Evolutionary conservation across 768 basidiomycete species (phyloP).

Genomic region (Cytidiella melzeri): DNA sequence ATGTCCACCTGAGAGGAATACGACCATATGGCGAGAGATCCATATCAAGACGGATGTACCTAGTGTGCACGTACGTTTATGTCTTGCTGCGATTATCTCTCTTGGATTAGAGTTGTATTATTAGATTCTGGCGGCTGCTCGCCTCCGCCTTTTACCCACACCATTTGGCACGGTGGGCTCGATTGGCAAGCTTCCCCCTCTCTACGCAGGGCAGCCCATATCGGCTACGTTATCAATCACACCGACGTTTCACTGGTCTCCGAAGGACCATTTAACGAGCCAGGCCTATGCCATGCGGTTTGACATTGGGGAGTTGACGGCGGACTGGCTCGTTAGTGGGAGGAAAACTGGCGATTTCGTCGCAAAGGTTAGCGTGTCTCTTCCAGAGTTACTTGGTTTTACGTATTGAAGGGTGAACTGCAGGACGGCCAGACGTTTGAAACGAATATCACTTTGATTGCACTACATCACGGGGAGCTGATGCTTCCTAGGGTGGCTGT

Average conservation of each 20-base stretch:
- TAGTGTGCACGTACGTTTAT: constrained; percentile 59
- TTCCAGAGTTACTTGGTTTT: background rate
- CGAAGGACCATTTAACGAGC: constrained; percentile 33
- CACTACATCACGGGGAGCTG: constrained; percentile 79
- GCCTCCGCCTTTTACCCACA: constrained; percentile 42
- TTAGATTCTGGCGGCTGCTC: constrained; percentile 65
- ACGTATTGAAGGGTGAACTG: background rate
- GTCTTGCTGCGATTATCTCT: too few relatives aligned
- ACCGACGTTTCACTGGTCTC: constrained; percentile 77
- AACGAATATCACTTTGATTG: constrained; percentile 72
- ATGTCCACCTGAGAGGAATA: constrained; percentile 30
- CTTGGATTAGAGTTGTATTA: too few relatives aligned
- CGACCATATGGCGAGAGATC: constrained; percentile 61
- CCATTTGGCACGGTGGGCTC: constrained; percentile 28
- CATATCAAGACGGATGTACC: constrained; percentile 85
- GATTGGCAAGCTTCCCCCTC: constrained; percentile 28
- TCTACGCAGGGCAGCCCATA: constrained; percentile 90
- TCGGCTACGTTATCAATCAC: constrained; percentile 56
- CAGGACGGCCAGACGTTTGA: constrained; percentile 60
- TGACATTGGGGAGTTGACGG: constrained; percentile 74
- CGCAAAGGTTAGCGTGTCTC: constrained; percentile 44
- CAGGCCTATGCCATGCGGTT: constrained; percentile 58
- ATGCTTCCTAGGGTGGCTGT: constrained; percentile 69
- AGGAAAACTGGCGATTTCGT: constrained; percentile 79
- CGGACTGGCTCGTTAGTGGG: constrained; percentile 89